Base-by-base conservation (phyloP, 1,284 basidiomycete species). In the Ceratobasidium sp. region DNA sequence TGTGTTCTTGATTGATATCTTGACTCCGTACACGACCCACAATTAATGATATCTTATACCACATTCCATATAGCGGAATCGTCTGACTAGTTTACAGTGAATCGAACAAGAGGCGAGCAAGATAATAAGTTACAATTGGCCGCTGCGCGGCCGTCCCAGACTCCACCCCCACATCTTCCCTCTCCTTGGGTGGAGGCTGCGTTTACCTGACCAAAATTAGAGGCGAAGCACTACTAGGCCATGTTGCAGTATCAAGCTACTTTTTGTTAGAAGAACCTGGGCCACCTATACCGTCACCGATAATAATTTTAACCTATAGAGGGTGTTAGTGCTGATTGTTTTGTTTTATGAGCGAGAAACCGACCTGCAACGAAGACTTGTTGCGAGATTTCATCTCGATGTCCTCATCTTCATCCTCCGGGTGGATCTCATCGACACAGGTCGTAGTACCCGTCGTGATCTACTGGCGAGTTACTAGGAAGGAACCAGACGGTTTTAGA, bases 361-460 rank as follows among this genome's bases (percentile, higher is more conserved):
- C 3, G 44, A 78, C 59, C 78, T 77, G 33, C 62, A 69, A 20
- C 48, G 54, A 56, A 71, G 61, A 48, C 26, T 68, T 50, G 64
- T 78, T 74, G 4, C 71, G 71, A 50, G 71, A 33, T 33, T 64
- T 74, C 33, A 26, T 40, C 77, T 94, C 91, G 74, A 92, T 91
- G 71, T 93, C 91, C 50, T 93, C 92, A 79, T 93, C 91, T 13
- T 92, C 91, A 1, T 80, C 78, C 54, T 78, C 78, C 20, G 92
- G 93, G 20, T 92, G 83, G 26, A 96, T 82, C 84, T 96, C 94
- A 80, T 97, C 96, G 74, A 91, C 88, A 56, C 95, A 91, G 79
- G 93, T 90, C 33, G 92, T 88, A 0, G 93, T 95, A 1, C 92
- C 92, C 0, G 95, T 96, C 17, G 85, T 86, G 46, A 94, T 87